Percentiles rank a stretch among this genome's conserved stretches.
Conservation (phyloP, 257 asterid genomes). For the Paulownia fortunei region DNA sequence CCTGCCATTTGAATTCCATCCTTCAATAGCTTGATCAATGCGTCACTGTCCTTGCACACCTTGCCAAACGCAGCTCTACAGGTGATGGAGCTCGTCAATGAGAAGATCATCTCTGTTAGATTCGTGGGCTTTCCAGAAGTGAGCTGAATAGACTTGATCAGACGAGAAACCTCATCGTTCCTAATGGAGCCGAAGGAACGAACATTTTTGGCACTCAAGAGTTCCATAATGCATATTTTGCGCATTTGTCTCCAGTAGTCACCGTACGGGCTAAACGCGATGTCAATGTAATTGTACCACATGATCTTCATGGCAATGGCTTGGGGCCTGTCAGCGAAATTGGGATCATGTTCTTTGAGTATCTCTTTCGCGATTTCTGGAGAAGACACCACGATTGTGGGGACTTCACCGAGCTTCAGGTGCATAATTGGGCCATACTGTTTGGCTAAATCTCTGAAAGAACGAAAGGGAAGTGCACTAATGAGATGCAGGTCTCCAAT, state of each 20-base stretch:
- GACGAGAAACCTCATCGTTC: slow-evolving; percentile 18
- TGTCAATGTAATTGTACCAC: slow-evolving; percentile 32
- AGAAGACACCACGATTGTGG: slow-evolving; percentile 23
- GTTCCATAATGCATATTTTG: slow-evolving; percentile 35
- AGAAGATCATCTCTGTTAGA: background rate
- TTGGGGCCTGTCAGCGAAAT: background rate
- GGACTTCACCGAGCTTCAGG: slow-evolving; percentile 19
- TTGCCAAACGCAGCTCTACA: slow-evolving; percentile 37
- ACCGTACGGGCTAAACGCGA: too few relatives aligned
- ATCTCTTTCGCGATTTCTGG: slow-evolving; percentile 19
- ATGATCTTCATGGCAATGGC: slow-evolving; percentile 10
- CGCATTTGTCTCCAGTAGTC: slow-evolving; percentile 43
- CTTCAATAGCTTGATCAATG: background rate
- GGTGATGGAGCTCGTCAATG: background rate
- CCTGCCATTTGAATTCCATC: background rate
- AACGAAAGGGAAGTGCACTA: slow-evolving; percentile 12
- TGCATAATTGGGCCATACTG: slow-evolving; percentile 25
- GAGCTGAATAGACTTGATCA: background rate
- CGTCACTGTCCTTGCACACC: slow-evolving; percentile 7
- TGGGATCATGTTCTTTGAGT: background rate
- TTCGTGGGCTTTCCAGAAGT: background rate
- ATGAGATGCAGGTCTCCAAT: slow-evolving; percentile 32
- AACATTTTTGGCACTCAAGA: slow-evolving; percentile 32
- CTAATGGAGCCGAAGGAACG: slow-evolving; percentile 21
- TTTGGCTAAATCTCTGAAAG: slow-evolving; percentile 25